phyloP scores from a whole-genome alignment of 208 protist species.

The Leishmania tarentolae region DNA sequence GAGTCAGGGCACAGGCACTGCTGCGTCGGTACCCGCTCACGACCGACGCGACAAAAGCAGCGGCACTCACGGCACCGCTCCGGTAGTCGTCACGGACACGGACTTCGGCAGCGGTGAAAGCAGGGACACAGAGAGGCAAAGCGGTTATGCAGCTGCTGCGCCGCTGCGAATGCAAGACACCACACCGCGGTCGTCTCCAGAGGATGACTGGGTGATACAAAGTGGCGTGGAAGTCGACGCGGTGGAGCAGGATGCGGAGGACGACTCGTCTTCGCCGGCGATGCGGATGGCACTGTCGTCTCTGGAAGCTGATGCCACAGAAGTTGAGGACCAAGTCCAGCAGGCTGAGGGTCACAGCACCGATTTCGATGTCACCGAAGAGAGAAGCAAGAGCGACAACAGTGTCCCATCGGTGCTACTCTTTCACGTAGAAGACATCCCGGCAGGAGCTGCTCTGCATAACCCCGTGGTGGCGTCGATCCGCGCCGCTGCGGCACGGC shows the following conservation, averaged over 20 bases:
- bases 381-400: conserved; percentile 8
- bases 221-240: not conserved
- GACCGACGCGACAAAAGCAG: conserved; percentile 3
- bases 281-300: not conserved
- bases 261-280: not conserved
- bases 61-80: conserved; percentile 1
- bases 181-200: not conserved
- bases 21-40: not conserved
- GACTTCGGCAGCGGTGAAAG: too few species aligned
- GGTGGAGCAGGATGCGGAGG: not conserved
- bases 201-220: not conserved
- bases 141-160: not conserved
- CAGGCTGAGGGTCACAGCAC: not conserved
- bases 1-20: not conserved
- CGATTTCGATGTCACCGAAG: conserved; percentile 1
- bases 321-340: not conserved
- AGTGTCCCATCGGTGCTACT: not conserved
- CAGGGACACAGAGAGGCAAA: not conserved
- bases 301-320: not conserved
- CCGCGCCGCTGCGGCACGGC: not conserved
- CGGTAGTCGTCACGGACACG: too few species aligned
- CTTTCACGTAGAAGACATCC: not conserved
- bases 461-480: not conserved
- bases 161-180: not conserved
- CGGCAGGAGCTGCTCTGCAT: not conserved